Evolutionary conservation across 768 basidiomycete genomes (phyloP).

Genomic region (Serendipita sp.): DNA sequence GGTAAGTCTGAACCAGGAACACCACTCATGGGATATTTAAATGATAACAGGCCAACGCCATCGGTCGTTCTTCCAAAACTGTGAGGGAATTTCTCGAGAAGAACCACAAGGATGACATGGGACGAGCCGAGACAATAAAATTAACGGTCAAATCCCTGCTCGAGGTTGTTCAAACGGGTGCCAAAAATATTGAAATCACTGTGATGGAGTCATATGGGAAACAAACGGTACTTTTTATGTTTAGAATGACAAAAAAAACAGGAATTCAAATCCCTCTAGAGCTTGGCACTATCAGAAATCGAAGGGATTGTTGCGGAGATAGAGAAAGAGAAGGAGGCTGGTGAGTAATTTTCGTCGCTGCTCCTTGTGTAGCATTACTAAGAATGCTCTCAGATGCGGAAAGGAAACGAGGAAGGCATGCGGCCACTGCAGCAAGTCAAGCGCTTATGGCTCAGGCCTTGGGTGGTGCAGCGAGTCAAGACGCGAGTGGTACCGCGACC

Average conservation of each 20-base stretch:
- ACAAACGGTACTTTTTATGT: constrained; percentile 57
- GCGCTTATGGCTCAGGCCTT: constrained; percentile 48
- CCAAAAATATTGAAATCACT: constrained; percentile 98
- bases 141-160: constrained; percentile 87
- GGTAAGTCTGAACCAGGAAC: constrained; percentile 28
- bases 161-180: constrained; percentile 98
- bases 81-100: constrained; percentile 98
- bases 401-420: constrained; percentile 76
- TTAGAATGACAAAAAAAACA: background rate
- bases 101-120: constrained; percentile 85
- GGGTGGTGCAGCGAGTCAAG: background rate
- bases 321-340: constrained; percentile 93
- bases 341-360: constrained; percentile 25
- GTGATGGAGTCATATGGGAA: constrained; percentile 94
- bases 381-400: constrained; percentile 61
- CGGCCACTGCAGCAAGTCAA: constrained; percentile 81
- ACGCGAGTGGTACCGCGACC: constrained; percentile 2
- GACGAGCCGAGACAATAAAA: constrained; percentile 81
- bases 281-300: constrained; percentile 72
- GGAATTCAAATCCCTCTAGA: constrained; percentile 30
- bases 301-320: constrained; percentile 85
- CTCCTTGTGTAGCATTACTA: background rate
- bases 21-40: background rate
- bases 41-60: constrained; percentile 69
- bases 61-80: constrained; percentile 94